Evolutionary conservation across 2,329 filamentous ascomycete genomes (phyloP).

Genomic region (Fusarium oxysporum): DNA sequence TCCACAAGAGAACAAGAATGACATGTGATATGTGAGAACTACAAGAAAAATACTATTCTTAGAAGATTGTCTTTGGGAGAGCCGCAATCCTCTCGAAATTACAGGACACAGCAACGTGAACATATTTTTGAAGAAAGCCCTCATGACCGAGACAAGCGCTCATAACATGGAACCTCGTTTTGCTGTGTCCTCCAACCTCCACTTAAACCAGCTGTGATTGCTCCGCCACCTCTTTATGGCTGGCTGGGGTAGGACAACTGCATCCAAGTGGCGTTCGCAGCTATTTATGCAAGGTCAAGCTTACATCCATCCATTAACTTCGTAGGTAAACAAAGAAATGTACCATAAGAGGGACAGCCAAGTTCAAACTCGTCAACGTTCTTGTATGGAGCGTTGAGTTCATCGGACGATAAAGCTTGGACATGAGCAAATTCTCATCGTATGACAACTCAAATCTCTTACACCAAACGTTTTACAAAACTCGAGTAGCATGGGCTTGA

Average conservation of each 20-base stretch:
- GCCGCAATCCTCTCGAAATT: not conserved
- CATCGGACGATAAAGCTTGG: not conserved
- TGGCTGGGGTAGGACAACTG: constrained; percentile 26
- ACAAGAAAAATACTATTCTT: not conserved
- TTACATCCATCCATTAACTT: not conserved
- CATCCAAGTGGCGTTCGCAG: constrained; percentile 24
- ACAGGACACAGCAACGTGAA: not conserved
- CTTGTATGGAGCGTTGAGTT: not conserved
- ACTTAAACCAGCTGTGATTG: not conserved
- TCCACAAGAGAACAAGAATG: constrained; percentile 3
- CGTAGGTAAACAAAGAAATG: not conserved
- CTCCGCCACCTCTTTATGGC: constrained; percentile 7
- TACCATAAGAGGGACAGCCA: not conserved
- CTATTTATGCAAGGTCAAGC: constrained; percentile 26
- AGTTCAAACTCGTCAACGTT: not conserved
- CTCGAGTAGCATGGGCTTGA: not conserved
- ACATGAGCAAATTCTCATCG: not conserved
- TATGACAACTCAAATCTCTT: not conserved
- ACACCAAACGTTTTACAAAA: not conserved
- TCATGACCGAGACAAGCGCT: not conserved
- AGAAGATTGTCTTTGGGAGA: not conserved
- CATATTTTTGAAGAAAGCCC: not conserved
- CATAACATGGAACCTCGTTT: not conserved
- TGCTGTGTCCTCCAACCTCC: not conserved
- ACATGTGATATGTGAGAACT: constrained; percentile 23